Conservation (phyloP, 2,329 filamentous ascomycete species). For the Zalaria sp. region DNA sequence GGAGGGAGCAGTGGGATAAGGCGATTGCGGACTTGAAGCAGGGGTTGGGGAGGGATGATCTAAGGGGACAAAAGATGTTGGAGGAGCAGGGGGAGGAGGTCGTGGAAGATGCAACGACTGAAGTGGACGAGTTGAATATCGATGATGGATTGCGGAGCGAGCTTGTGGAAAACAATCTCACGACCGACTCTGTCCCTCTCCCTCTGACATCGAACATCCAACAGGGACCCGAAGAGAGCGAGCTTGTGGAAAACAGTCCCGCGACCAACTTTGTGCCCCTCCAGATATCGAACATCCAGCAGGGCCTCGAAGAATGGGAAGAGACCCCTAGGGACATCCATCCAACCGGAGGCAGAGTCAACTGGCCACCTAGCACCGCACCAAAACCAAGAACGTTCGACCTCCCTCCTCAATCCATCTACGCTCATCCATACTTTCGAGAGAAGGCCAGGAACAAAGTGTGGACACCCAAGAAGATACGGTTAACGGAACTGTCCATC, state of each 20-base stretch:
- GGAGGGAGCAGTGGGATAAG: slow-evolving; percentile 46
- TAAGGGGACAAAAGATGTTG: too few species aligned
- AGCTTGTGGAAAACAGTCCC: too few species aligned
- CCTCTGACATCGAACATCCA: not conserved
- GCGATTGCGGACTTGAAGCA: slow-evolving; percentile 42
- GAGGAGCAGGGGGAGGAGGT: too few species aligned
- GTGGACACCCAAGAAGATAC: slow-evolving; percentile 28
- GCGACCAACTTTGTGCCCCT: too few species aligned
- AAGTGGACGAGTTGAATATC: too few species aligned
- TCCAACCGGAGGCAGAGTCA: too few species aligned
- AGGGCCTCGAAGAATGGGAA: slow-evolving; percentile 8
- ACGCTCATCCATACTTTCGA: slow-evolving; percentile 21
- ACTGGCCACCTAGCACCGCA: too few species aligned
- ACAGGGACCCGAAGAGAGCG: too few species aligned
- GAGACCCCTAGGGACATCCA: slow-evolving; percentile 7
- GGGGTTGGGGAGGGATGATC: slow-evolving; percentile 21
- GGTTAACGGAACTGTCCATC: slow-evolving; percentile 24
- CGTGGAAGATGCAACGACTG: too few species aligned
- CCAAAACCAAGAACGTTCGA: slow-evolving; percentile 2
- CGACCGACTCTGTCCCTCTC: too few species aligned
- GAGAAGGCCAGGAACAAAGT: slow-evolving; percentile 15
- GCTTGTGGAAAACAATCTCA: too few species aligned
- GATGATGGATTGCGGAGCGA: too few species aligned
- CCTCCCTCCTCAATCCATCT: slow-evolving; percentile 32
- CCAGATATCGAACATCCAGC: not conserved